Evolutionary conservation across 352 stramenopile species (phyloP).

Genomic region (Plasmopara muralis): DNA sequence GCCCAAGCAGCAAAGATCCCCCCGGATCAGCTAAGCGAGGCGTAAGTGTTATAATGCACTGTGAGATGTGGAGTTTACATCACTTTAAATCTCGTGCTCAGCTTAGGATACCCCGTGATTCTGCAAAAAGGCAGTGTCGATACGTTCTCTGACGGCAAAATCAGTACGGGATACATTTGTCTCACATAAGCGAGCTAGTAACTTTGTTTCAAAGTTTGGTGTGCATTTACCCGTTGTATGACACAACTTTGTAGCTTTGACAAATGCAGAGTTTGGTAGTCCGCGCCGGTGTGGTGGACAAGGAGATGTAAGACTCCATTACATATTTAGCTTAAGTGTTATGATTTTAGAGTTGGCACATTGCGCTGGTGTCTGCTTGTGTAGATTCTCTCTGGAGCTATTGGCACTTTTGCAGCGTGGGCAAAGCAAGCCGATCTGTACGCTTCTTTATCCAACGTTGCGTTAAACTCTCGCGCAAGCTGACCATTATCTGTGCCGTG

Average conservation of each 20-base stretch:
- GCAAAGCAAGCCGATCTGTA: conserved; percentile 39
- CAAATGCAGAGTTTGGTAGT: conserved; percentile 62
- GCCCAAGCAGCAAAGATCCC: conserved; percentile 42
- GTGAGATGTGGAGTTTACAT: background rate
- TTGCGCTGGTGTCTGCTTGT: background rate
- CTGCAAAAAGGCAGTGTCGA: conserved; percentile 82
- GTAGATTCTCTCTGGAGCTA: conserved; percentile 75
- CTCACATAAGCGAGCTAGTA: too few relatives aligned
- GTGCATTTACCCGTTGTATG: conserved; percentile 2
- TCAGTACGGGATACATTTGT: conserved; percentile 28
- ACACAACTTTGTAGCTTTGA: conserved; percentile 31
- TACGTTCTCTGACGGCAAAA: conserved; percentile 67
- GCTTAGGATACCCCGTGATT: conserved; percentile 74
- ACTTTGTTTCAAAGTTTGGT: background rate
- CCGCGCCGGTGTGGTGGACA: conserved; percentile 87
- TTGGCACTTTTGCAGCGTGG: conserved; percentile 78
- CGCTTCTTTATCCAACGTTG: conserved; percentile 1
- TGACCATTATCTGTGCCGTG: background rate
- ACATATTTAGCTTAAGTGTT: background rate
- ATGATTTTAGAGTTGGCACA: background rate
- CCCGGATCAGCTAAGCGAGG: conserved; percentile 42
- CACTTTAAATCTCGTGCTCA: conserved; percentile 12
- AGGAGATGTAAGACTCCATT: conserved; percentile 65
- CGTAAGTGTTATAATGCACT: conserved; percentile 28
- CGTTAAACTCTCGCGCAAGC: background rate